Evolutionary conservation across 257 asterid genomes (phyloP), one percentile per base, ranked within the genome.

Genomic region (Euphrasia confusa): DNA sequence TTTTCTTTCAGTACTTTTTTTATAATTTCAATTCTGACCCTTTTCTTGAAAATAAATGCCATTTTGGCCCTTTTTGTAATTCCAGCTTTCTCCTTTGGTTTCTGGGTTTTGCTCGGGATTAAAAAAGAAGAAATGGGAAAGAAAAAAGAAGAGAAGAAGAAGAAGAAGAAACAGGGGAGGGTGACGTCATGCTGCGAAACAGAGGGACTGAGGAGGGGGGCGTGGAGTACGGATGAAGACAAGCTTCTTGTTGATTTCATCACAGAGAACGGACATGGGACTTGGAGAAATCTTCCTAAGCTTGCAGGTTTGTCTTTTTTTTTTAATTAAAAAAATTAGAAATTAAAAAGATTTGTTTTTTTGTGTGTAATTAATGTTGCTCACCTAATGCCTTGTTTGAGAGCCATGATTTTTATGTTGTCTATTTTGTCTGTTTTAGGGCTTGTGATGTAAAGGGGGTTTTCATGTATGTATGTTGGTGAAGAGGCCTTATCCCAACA

Each of bases 211-310:
- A 88, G 67, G 67, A 85, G 66, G 76, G 96, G 96, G 30, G 72
- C 82, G 0, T 88, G 96, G 96, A 81, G 74, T 63, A 50, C 80
- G 62, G 92, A 81, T 63, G 96, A 88, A 45, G 96, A 88, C 84
- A 78, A 77, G 71, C 72, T 83, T 80, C 87, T 88, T 35, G 76
- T 80, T 59, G 86, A 83, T 60, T 83, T 78, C 69, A 83, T 88
- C 61, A 63, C 78, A 10, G 39, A 70, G 33, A 78, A 83, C 78
- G 95, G 95, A 12, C 84, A 69, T 75, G 82, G 79, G 4, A 79
- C 69, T 44, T 88, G 96, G 96, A 59, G 88, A 17, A 74, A 81
- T 54, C 89, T 88, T 68, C 96, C 96, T 55, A 75, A 77, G 64
- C 81, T 66, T 40, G 88, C 96, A 49, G 96, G 80, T 83, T 50